phyloP scores from a whole-genome alignment of 768 basidiomycete species.

The Dictyophora rubrovolvata region DNA sequence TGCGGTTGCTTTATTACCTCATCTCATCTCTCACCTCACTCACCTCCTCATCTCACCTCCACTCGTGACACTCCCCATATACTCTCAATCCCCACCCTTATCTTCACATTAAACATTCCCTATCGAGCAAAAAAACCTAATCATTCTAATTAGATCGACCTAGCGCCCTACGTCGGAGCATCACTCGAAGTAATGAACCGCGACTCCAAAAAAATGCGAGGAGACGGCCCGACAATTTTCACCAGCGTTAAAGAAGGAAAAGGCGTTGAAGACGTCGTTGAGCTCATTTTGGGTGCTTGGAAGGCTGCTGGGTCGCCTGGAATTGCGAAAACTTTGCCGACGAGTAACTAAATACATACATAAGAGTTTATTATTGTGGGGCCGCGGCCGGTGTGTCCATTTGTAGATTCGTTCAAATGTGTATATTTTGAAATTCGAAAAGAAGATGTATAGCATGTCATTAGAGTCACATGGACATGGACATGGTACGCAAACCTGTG shows the following conservation, averaged over 20 bases:
- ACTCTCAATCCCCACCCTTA: no score
- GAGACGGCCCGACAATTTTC: slow-evolving; percentile 89
- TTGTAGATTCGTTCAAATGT: no score
- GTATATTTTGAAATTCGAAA: no score
- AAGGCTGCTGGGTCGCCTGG: slow-evolving; percentile 69
- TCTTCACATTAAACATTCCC: neutral
- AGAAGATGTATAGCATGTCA: no score
- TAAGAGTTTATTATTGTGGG: no score
- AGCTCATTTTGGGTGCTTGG: slow-evolving; percentile 85
- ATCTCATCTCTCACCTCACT: neutral
- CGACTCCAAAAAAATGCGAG: slow-evolving; percentile 89
- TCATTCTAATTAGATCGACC: slow-evolving; percentile 67
- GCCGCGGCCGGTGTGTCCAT: no score
- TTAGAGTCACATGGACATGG: no score
- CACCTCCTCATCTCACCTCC: no score
- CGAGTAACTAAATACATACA: neutral
- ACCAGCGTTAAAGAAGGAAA: slow-evolving; percentile 68
- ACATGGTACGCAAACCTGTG: no score
- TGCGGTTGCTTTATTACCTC: neutral
- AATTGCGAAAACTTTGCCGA: slow-evolving; percentile 24
- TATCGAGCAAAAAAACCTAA: no score
- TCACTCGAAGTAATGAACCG: slow-evolving; percentile 92
- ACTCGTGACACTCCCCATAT: no score
- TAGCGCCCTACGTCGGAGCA: slow-evolving; percentile 86
- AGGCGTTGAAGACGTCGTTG: slow-evolving; percentile 74